These are phyloP conservation scores for Colletotrichum sp. DNA, from an alignment of 2,329 filamentous ascomycete species.

Conservation along the genomic window DNA sequence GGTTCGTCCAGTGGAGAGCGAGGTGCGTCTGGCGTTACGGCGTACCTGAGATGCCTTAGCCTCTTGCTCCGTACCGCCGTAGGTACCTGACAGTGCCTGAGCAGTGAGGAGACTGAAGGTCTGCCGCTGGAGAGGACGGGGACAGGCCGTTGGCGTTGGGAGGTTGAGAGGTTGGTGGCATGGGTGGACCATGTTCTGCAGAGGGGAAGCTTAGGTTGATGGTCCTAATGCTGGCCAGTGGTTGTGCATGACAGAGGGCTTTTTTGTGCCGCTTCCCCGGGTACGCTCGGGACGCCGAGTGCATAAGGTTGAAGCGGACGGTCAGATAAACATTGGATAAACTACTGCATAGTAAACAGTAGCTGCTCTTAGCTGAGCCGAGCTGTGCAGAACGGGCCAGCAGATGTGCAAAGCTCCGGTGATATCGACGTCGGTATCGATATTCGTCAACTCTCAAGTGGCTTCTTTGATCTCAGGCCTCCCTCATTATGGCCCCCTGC, in stretches of 20 bases:
- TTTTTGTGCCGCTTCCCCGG: constrained; percentile 11
- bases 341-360: not conserved
- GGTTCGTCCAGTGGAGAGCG: not conserved
- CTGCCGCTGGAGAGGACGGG: not conserved
- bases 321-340: constrained; percentile 18
- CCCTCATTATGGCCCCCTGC: not conserved
- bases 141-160: not conserved
- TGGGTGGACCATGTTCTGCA: constrained; percentile 14
- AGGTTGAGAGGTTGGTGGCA: not conserved
- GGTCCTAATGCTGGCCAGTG: not conserved
- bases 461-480: not conserved
- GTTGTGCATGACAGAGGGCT: constrained; percentile 7
- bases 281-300: constrained; percentile 1
- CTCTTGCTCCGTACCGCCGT: not conserved
- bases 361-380: not conserved
- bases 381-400: not conserved
- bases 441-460: not conserved
- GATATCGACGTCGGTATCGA: not conserved
- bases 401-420: not conserved
- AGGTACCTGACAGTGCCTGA: not conserved
- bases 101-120: not conserved
- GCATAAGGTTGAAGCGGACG: constrained; percentile 7
- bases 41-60: not conserved
- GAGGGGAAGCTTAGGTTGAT: not conserved
- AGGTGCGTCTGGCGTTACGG: not conserved